These are phyloP conservation scores for Phytophthora cactorum DNA, from an alignment of 352 stramenopile species.

Conservation along the genomic window DNA sequence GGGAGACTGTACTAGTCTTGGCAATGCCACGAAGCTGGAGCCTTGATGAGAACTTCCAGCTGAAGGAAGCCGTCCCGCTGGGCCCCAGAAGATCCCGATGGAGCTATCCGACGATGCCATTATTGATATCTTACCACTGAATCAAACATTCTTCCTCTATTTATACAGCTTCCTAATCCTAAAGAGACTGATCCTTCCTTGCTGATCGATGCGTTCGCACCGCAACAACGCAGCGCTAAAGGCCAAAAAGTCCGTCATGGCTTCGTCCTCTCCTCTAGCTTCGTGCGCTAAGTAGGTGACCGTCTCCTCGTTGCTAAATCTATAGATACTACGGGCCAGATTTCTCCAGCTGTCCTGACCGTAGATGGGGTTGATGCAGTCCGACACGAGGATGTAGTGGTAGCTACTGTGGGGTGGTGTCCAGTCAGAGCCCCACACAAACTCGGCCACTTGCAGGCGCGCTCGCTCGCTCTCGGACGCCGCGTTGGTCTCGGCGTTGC, in stretches of 20 bases:
- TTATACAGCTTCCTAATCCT: conserved; percentile 48
- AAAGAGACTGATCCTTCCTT: conserved; percentile 56
- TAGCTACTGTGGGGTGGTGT: conserved; percentile 40
- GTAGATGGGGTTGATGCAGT: conserved; percentile 91
- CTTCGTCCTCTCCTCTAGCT: conserved; percentile 72
- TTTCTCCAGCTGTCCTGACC: conserved; percentile 80
- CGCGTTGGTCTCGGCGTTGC: conserved; percentile 66
- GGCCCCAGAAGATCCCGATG: conserved; percentile 45
- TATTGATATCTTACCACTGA: neutral
- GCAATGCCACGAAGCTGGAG: conserved; percentile 2
- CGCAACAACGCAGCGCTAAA: conserved; percentile 53
- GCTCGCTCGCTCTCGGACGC: conserved; percentile 37
- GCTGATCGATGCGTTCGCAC: conserved; percentile 46
- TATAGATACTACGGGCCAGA: conserved; percentile 68
- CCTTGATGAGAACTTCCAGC: neutral
- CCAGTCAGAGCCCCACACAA: conserved; percentile 61
- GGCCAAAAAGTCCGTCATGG: conserved; percentile 70
- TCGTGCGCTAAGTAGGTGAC: conserved; percentile 80
- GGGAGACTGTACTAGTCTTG: conserved; percentile 10
- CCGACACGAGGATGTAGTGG: conserved; percentile 78
- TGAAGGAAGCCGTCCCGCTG: neutral
- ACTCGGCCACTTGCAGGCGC: conserved; percentile 59
- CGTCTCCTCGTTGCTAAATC: conserved; percentile 57
- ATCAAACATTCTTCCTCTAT: conserved; percentile 17
- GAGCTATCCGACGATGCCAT: conserved; percentile 17